Base-by-base conservation (phyloP, 2,329 filamentous ascomycete species). In the Lithohypha guttulata region DNA sequence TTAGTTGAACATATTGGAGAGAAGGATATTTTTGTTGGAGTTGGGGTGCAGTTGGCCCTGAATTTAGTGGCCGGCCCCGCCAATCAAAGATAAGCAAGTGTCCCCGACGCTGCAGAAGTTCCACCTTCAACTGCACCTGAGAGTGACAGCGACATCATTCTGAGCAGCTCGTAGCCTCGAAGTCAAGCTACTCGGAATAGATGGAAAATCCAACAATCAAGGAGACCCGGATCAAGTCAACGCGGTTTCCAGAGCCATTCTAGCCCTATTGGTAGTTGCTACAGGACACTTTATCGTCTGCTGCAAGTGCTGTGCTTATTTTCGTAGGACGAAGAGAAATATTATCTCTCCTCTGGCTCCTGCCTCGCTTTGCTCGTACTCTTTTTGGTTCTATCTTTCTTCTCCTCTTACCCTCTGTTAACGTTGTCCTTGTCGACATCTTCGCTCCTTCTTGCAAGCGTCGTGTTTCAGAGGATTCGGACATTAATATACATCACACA, bases 361-460 rank as follows among this genome's bases (percentile, higher is more conserved):
- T 29, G 13, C 23, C 17, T 8, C 14, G n/a, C 23, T 18, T 19
- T 29, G 34, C n/a, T 22, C 25, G 29, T 19, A 37, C 17, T 37
- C 23, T 4, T 37, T 14, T 19, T 45, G 39, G 40, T 39, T 41
- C 45, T 41, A 45, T 41, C 35, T 43, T 17, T 17, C 25, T 30
- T 36, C 14, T 23, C 33, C 25, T 30, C 18, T 28, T 36, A 31
- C 30, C 39, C 28, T 31, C 23, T 33, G 39, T 6, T 20, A 33
- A n/a, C 6, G 18, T 23, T 19, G 34, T 37, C 23, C 23, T 43
- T 23, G 34, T 41, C 44, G 39, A 45, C 36, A 42, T 43, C 20
- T 38, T 47, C 48, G 35, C 35, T 46, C 48, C 34, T 48, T 46
- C 23, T 38, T 32, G n/a, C 40, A 39, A 36, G 18, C 29, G 27